Base-by-base conservation (phyloP, 768 basidiomycete species). In the Rhizopogon salebrosus region DNA sequence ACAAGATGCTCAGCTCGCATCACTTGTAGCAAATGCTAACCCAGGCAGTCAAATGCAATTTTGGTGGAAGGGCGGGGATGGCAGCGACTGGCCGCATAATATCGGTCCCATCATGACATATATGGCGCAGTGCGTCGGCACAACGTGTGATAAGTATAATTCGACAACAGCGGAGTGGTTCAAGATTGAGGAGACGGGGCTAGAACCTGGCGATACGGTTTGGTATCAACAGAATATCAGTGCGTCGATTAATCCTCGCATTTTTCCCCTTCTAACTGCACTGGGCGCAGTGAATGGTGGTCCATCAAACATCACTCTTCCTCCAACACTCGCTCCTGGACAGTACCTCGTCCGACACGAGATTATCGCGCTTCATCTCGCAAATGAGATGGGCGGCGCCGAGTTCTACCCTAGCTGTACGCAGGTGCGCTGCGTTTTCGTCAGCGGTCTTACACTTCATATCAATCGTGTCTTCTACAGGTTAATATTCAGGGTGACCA, bases 331-430 rank as follows among this genome's bases (percentile, higher is more conserved):
- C 50, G 74, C 80, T 2, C 69, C 84, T 3, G 89, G 89, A 4
- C 80, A 85, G 58, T 91, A 91, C 65, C 72, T 92, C 54, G 65
- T 90, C 62, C 85, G 89, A 1, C 83, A 89, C 64, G 89, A 92
- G 64, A 85, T 91, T 66, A 84, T 91, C 64, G 84, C 85, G 9
- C 79, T 91, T 13, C 89, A 91, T 61, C 75, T 83, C 41, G 88
- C 77, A 6, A 73, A 62, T n/a, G 57, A 61, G 2, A 9, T 62
- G 16, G 82, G 83, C 5, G 86, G 85, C 18, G 89, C 87, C 1
- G 89, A 92, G 68, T 92, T 90, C 68, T 92, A 92, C 64, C 83
- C 86, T 0, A 79, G 80, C 24, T 92, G 89, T 65, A 73, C 78
- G 3, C 79, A 80, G 64, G 66, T 68, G 48, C 24, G 18, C 53